Base-by-base conservation (phyloP, 2,329 filamentous ascomycete genomes). In the Trichoderma oligosporum region DNA sequence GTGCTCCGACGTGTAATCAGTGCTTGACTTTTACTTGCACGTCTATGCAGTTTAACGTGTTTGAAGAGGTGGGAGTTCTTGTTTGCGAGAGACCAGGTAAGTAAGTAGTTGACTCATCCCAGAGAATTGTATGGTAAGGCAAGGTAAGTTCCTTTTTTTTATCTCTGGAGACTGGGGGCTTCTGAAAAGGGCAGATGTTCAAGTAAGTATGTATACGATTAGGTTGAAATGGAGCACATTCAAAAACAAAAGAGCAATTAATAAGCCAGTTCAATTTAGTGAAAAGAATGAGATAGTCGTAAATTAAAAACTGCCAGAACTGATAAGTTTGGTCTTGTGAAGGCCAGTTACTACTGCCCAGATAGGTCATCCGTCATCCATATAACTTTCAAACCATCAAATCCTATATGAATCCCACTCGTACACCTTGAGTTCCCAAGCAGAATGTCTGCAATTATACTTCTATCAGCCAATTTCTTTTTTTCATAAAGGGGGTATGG, bases 401-500 rank as follows among this genome's bases (percentile, higher is more conserved):
- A 35, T 35, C 38, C 29, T 56, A 45, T 44, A 56, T 41, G 20
- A 48, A 27, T 56, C 20, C 45, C 45, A 42, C 52, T 48, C 35
- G n/a, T 35, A 54, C 49, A 42, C 18, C 54, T n/a, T 22, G 41
- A 59, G 27, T 20, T 57, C 35, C 58, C 42, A 56, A 42, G 44
- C 47, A 53, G 29, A 53, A 27, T 25, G 55, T 55, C 55, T 24
- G 48, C 42, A 46, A n/a, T 52, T 31, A 59, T 52, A 53, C 33
- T 57, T 56, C 57, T 59, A 56, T 57, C 51, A 57, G 61, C 49
- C 57, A 60, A 56, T 55, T 56, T 59, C 52, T 61, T 59, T 52
- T 57, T 49, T 60, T 58, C 36, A 56, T 36, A 46, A 62, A 63
- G 59, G 39, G 66, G 68, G 68, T 71, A 70, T 70, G 68, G 62